Evolutionary conservation across 2,329 filamentous ascomycete genomes (phyloP), one percentile per base, ranked within the genome.

Genomic region (Aphanocladium album): DNA sequence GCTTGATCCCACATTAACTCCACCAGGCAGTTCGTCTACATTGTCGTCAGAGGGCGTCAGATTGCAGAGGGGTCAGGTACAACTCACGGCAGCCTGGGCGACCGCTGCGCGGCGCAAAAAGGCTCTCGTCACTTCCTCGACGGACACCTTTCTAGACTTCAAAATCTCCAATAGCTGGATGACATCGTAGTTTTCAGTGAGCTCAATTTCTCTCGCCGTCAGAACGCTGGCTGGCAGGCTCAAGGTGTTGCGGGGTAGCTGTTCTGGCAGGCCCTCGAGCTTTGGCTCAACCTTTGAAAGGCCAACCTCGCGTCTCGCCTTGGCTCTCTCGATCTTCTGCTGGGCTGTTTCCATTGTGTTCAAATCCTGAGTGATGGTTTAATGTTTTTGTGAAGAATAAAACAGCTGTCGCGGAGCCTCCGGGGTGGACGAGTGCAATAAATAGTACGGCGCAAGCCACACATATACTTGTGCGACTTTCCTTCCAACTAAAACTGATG

Each of bases 1-100:
- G 72, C 72, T n/a, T 72, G 60, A 49, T 74, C 72, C 71, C 72
- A 74, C 58, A 74, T 65, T 4, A 74, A 65, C 27, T 71, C 70
- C 2, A 69, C 70, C 14, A 74, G 55, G 49, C 72, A 74, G 41
- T 74, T 74, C 0, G 70, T 73, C 72, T 70, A 45, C 17, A 27
- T 27, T 11, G 16, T 12, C 19, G 49, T 62, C 21, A 62, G 57
- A 43, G 17, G 21, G 37, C 23, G 23, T 19, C 5, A 39, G 41
- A 19, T n/a, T 16, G 17, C 14, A 6, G 17, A 21, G 14, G 12
- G 12, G 11, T 27, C 25, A 8, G 5, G 16, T 6, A 16, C 6
- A 5, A 56, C 60, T 59, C 51, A 49, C 60, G 12, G 60, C 60
- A 35, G 60, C 60, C 8, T 62, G 60, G 6, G 60, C 60, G 19